phyloP scores from a whole-genome alignment of 1,139 yeast genomes.

The Diutina pseudorugosa region DNA sequence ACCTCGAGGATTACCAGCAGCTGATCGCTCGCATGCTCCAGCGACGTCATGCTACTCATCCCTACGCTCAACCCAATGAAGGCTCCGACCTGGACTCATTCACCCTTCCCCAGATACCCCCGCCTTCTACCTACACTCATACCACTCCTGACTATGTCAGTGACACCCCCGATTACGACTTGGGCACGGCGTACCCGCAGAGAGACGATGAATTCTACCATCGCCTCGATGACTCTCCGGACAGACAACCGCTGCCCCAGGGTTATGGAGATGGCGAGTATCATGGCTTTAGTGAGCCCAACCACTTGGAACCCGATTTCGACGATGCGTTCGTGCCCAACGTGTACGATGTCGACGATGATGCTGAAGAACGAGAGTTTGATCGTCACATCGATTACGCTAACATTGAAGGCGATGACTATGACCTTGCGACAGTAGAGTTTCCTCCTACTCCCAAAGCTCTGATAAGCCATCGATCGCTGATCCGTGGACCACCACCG shows the following conservation, averaged over 20 bases:
- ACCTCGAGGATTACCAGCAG: not conserved
- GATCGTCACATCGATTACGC: slow-evolving; percentile 30
- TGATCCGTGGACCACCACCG: slow-evolving; percentile 1
- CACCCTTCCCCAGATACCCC: not conserved
- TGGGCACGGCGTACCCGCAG: not conserved
- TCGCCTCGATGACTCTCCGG: not conserved
- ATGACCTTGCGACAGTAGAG: slow-evolving; percentile 26
- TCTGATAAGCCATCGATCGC: not conserved
- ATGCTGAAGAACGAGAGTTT: slow-evolving; percentile 22
- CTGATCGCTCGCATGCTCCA: slow-evolving; percentile 3
- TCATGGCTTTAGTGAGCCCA: not conserved
- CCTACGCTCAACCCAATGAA: not conserved
- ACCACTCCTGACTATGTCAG: not conserved
- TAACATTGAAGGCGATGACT: slow-evolving; percentile 32
- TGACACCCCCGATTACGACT: not conserved
- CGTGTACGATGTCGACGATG: slow-evolving; percentile 31
- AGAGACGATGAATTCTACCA: not conserved
- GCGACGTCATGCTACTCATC: not conserved
- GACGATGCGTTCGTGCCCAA: slow-evolving; percentile 37
- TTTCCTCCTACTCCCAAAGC: slow-evolving; percentile 13
- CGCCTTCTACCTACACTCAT: not conserved
- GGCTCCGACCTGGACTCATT: not conserved
- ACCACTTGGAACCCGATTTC: slow-evolving; percentile 8
- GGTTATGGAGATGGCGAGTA: not conserved
- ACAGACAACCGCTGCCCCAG: not conserved